Conservation (phyloP, 345 rosid genomes). For the Eucalyptus tenuipes region DNA sequence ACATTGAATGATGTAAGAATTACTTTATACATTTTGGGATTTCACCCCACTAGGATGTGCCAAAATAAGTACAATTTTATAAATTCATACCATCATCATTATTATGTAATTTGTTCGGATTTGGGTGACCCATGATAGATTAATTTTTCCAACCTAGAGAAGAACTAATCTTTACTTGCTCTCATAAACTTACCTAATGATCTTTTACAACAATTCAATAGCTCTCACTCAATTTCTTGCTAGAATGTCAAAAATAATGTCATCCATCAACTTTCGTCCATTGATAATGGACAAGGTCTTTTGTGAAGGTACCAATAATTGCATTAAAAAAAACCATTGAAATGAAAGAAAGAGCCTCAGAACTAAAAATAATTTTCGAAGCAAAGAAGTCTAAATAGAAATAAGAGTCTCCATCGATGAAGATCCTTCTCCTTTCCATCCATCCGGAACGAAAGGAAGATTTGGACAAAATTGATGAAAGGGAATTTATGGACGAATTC, state of each 20-base stretch:
- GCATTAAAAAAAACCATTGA: no score
- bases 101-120: neutral
- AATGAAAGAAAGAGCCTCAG: neutral
- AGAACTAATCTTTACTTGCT: neutral
- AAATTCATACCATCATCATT: neutral
- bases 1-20: neutral
- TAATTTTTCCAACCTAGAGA: neutral
- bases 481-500: neutral
- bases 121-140: neutral
- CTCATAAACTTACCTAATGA: neutral
- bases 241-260: neutral
- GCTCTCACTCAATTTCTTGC: neutral
- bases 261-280: neutral
- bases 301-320: neutral
- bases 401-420: neutral
- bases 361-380: neutral
- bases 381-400: accelerated
- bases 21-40: neutral
- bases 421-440: neutral
- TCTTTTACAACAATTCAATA: neutral
- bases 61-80: neutral
- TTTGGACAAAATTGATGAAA: neutral
- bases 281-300: neutral
- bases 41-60: neutral
- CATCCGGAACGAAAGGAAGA: neutral